phyloP scores from a whole-genome alignment of 345 rosid species.

The Lumnitzera littorea region DNA sequence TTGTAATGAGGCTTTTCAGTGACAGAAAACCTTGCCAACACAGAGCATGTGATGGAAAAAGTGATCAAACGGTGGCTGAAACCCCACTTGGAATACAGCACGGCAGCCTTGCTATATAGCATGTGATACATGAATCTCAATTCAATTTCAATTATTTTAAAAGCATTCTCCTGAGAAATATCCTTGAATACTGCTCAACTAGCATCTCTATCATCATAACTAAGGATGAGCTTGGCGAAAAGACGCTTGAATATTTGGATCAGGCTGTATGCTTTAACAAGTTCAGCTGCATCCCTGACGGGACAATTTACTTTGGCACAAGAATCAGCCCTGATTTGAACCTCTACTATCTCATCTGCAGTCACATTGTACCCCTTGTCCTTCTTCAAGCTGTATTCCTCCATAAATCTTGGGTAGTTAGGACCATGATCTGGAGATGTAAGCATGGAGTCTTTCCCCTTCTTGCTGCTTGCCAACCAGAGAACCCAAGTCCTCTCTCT shows the following conservation, averaged over 20 bases:
- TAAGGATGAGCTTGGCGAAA: too few relatives aligned
- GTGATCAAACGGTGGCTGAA: constrained; percentile 13
- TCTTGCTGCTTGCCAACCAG: constrained; percentile 32
- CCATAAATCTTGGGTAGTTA: too few relatives aligned
- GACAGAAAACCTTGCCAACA: constrained; percentile 2
- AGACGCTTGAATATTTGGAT: too few relatives aligned
- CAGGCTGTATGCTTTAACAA: too few relatives aligned
- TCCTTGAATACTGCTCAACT: neutral
- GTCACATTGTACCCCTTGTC: too few relatives aligned
- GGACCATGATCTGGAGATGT: too few relatives aligned
- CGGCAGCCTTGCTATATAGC: constrained; percentile 36
- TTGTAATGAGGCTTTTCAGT: neutral
- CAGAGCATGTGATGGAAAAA: neutral
- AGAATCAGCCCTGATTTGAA: too few relatives aligned
- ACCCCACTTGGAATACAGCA: constrained; percentile 14
- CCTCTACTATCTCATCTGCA: too few relatives aligned
- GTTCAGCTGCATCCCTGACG: too few relatives aligned
- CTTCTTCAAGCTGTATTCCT: too few relatives aligned
- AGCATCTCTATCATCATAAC: too few relatives aligned
- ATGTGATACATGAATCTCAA: constrained; percentile 34
- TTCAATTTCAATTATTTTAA: constrained; percentile 30
- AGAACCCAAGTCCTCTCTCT: constrained; percentile 32
- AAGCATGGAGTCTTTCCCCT: constrained; percentile 14
- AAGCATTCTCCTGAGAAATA: constrained; percentile 8
- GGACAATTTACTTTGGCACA: too few relatives aligned